Evolutionary conservation across 129 eudicot genomes (phyloP).

Genomic region (Saussurea involucrata): DNA sequence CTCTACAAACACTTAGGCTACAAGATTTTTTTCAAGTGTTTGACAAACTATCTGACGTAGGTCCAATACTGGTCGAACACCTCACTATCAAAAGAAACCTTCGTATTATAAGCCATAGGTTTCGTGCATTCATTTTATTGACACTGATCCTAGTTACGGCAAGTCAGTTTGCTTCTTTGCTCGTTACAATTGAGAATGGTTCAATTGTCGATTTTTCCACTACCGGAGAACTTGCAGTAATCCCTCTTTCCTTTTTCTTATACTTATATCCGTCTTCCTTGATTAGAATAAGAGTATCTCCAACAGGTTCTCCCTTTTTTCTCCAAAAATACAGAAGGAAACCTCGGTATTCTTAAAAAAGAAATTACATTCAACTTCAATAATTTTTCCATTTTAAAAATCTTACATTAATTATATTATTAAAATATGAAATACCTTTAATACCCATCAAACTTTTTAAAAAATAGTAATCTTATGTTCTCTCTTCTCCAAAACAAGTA

Average conservation of each 20-base stretch:
- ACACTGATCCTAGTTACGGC: constrained; percentile 58
- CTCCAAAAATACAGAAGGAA: too few relatives aligned
- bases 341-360: too few relatives aligned
- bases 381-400: too few relatives aligned
- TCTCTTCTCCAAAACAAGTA: too few relatives aligned
- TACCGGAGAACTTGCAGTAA: constrained; percentile 80
- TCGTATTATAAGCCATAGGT: constrained; percentile 76
- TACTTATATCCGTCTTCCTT: background rate
- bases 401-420: too few relatives aligned
- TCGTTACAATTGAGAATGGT: constrained; percentile 53
- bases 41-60: constrained; percentile 56
- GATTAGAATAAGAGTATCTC: too few relatives aligned
- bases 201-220: constrained; percentile 44
- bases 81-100: constrained; percentile 65
- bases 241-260: constrained; percentile 7
- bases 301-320: too few relatives aligned
- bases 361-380: too few relatives aligned
- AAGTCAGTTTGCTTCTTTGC: constrained; percentile 65
- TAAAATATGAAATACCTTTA: too few relatives aligned
- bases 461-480: too few relatives aligned
- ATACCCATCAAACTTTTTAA: too few relatives aligned
- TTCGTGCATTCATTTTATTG: constrained; percentile 56
- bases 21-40: constrained; percentile 79
- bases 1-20: constrained; percentile 70
- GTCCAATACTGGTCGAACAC: constrained; percentile 56